These are phyloP conservation scores for Zygosaccharomyces pseudorouxii DNA, from an alignment of 805 yeast species.

Conservation along the genomic window DNA sequence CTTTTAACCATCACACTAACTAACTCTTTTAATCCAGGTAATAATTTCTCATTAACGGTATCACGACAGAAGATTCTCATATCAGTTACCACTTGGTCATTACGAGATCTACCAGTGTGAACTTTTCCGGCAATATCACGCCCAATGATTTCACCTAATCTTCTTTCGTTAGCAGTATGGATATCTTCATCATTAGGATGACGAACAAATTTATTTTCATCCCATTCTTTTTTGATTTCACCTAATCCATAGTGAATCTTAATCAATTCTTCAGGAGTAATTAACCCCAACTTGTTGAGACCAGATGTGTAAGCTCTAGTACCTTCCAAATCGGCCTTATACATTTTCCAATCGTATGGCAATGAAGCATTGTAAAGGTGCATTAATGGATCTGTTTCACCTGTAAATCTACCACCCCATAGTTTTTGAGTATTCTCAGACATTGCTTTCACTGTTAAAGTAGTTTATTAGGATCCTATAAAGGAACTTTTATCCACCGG, in stretches of 20 bases:
- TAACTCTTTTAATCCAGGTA: slow-evolving; percentile 52
- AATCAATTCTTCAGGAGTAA: slow-evolving; percentile 64
- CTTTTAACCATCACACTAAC: slow-evolving; percentile 65
- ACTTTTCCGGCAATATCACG: slow-evolving; percentile 92
- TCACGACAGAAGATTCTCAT: slow-evolving; percentile 92
- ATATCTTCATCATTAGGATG: slow-evolving; percentile 78
- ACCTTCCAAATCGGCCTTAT: slow-evolving; percentile 88
- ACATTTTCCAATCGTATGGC: slow-evolving; percentile 95
- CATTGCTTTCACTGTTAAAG: slow-evolving; percentile 13
- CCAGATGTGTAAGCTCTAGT: slow-evolving; percentile 92
- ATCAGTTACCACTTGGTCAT: slow-evolving; percentile 99
- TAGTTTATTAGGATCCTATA: not conserved
- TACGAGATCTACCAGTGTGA: slow-evolving; percentile 98
- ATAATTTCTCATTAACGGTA: slow-evolving; percentile 54
- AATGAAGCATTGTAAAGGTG: slow-evolving; percentile 93
- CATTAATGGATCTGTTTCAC: slow-evolving; percentile 96
- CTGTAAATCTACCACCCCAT: slow-evolving; percentile 99
- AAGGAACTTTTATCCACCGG: not conserved
- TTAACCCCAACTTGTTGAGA: slow-evolving; percentile 67
- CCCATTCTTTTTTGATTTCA: slow-evolving; percentile 77
- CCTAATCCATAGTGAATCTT: slow-evolving; percentile 83
- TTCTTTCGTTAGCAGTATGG: slow-evolving; percentile 97
- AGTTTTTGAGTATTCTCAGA: slow-evolving; percentile 51
- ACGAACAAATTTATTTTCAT: slow-evolving; percentile 47
- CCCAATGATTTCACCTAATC: slow-evolving; percentile 95